Percentiles rank a stretch among this genome's conserved stretches.
Evolutionary conservation across 306 rosid genomes (phyloP).

Genomic region (Carpinus viminea): DNA sequence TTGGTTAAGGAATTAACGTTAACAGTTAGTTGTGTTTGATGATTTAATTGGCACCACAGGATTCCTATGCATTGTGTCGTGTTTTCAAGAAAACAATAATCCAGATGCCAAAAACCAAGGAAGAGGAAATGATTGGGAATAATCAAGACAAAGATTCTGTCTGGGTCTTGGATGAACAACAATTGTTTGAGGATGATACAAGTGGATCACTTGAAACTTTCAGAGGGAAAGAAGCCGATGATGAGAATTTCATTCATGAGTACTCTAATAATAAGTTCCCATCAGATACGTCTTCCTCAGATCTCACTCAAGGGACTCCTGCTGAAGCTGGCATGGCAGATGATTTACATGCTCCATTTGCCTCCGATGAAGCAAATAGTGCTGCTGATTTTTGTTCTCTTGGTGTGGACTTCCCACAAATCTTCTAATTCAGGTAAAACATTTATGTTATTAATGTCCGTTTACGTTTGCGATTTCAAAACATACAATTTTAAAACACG

Average conservation of each 20-base stretch:
- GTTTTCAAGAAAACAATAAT: conserved; percentile 71
- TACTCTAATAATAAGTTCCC: conserved; percentile 38
- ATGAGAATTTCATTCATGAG: conserved; percentile 43
- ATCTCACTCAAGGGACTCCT: conserved; percentile 89
- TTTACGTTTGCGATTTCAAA: no score
- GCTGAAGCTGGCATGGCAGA: conserved; percentile 56
- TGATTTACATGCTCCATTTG: conserved; percentile 65
- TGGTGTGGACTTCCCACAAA: conserved; percentile 49
- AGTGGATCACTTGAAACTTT: conserved; percentile 45
- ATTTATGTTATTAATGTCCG: no score
- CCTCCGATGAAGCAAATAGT: conserved; percentile 90
- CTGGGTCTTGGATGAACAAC: conserved; percentile 38
- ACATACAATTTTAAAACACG: no score
- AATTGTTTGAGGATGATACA: conserved; percentile 41
- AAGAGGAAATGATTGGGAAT: conserved; percentile 22
- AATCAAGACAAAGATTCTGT: conserved; percentile 29
- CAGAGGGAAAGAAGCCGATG: conserved; percentile 44
- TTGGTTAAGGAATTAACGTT: conserved; percentile 3
- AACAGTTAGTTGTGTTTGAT: neutral
- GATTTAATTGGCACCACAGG: conserved; percentile 50
- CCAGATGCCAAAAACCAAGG: conserved; percentile 44
- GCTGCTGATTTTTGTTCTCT: conserved; percentile 48
- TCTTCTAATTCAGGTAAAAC: conserved; percentile 62
- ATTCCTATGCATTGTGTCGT: conserved; percentile 90
- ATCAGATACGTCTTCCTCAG: conserved; percentile 85